Conservation (phyloP, 2,329 filamentous ascomycete species). For the Domatiomyces globalis region DNA sequence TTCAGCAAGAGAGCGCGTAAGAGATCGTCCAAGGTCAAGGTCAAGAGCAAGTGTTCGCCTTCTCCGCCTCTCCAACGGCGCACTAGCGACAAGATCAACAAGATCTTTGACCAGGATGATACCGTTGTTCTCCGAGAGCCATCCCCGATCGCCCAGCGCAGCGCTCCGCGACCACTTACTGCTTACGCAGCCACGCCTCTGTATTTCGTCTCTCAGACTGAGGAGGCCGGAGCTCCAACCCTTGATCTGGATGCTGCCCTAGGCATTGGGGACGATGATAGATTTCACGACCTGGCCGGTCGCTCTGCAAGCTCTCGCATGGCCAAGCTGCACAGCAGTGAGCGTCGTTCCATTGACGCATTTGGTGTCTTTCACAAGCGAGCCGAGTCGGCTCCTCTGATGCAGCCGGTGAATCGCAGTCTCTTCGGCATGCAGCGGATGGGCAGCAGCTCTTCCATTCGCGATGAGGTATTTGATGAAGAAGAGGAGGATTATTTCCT, state of each 20-base stretch:
- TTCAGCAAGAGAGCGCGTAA: slow-evolving; percentile 36
- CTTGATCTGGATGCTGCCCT: slow-evolving; percentile 91
- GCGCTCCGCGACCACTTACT: slow-evolving; percentile 3
- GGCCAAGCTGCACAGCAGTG: slow-evolving; percentile 36
- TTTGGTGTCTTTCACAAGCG: slow-evolving; percentile 28
- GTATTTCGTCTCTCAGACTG: neutral
- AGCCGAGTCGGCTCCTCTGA: slow-evolving; percentile 35
- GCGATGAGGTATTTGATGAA: slow-evolving; percentile 36
- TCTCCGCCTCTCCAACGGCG: slow-evolving; percentile 32
- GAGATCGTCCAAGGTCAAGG: slow-evolving; percentile 31
- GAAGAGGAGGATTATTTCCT: slow-evolving; percentile 37
- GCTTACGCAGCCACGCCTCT: neutral
- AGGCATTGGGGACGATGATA: slow-evolving; percentile 39
- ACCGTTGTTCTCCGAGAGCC: slow-evolving; percentile 34
- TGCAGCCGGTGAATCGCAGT: slow-evolving; percentile 35
- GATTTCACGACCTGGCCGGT: slow-evolving; percentile 14
- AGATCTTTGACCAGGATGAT: slow-evolving; percentile 37
- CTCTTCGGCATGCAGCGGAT: slow-evolving; percentile 26
- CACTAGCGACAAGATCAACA: slow-evolving; percentile 27
- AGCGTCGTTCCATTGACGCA: slow-evolving; percentile 30
- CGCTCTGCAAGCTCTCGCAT: slow-evolving; percentile 23
- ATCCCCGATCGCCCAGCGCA: slow-evolving; percentile 11
- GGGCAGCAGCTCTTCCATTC: slow-evolving; percentile 25
- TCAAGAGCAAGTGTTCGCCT: slow-evolving; percentile 27
- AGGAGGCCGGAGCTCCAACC: slow-evolving; percentile 58